phyloP scores from a whole-genome alignment of 2,329 filamentous ascomycete species.

The Aaosphaeria arxii region DNA sequence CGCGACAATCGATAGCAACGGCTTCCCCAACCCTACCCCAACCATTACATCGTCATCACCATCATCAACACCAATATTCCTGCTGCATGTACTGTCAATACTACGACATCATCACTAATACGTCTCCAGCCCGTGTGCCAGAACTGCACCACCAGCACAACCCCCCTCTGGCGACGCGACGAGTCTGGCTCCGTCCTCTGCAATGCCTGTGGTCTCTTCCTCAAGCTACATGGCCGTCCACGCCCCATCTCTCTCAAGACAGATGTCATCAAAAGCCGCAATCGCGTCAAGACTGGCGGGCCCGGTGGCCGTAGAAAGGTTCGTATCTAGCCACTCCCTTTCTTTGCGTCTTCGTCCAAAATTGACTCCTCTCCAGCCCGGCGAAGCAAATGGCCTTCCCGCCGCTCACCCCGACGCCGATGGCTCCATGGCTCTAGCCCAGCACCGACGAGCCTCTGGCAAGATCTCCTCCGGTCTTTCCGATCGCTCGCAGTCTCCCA shows the following conservation, averaged over 20 bases:
- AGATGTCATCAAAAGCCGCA: constrained; percentile 98
- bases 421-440: constrained; percentile 53
- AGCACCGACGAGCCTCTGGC: constrained; percentile 66
- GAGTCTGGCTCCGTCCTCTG: constrained; percentile 93
- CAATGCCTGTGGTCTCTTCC: constrained; percentile 96
- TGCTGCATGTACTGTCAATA: constrained; percentile 42
- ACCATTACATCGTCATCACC: neutral
- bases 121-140: constrained; percentile 83
- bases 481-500: constrained; percentile 73
- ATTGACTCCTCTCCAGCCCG: constrained; percentile 13
- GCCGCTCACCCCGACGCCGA: constrained; percentile 55
- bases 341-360: neutral
- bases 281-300: constrained; percentile 87
- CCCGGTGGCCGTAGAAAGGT: constrained; percentile 84
- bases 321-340: constrained; percentile 22
- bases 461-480: constrained; percentile 70
- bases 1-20: constrained; percentile 37
- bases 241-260: constrained; percentile 96
- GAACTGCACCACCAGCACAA: constrained; percentile 94
- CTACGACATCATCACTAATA: no score
- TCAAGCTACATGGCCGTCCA: constrained; percentile 92
- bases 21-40: constrained; percentile 3
- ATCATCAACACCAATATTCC: constrained; percentile 19
- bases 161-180: constrained; percentile 95
- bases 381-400: constrained; percentile 54